phyloP scores from a whole-genome alignment of 1,284 basidiomycete species.

The Gomphus sp. region DNA sequence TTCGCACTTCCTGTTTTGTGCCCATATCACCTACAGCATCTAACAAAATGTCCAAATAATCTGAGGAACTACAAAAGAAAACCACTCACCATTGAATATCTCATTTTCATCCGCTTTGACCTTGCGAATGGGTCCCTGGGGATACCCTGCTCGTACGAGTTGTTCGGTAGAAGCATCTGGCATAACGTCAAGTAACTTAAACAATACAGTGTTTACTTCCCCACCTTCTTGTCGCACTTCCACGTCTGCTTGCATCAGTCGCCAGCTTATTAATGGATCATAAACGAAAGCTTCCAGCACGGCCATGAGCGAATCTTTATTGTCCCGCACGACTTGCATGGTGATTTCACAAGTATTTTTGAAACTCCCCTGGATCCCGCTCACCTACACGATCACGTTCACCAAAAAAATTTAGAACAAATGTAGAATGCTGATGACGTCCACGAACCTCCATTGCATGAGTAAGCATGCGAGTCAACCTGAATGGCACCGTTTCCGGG shows the following conservation, averaged over 20 bases:
- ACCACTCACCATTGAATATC: constrained; percentile 59
- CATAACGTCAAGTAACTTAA: neutral
- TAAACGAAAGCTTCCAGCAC: constrained; percentile 94
- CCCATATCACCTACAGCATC: constrained; percentile 47
- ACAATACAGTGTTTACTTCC: constrained; percentile 5
- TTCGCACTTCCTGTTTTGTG: constrained; percentile 72
- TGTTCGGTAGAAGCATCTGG: constrained; percentile 38
- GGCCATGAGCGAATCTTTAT: constrained; percentile 97
- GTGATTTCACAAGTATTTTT: constrained; percentile 94
- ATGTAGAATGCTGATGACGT: neutral
- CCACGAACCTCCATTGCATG: constrained; percentile 93
- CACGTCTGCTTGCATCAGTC: constrained; percentile 68
- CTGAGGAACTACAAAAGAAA: neutral
- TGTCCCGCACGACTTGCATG: constrained; percentile 93
- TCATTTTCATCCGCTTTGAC: constrained; percentile 75
- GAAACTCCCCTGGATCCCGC: constrained; percentile 97
- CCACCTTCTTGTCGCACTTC: constrained; percentile 54
- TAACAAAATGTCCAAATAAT: constrained; percentile 18
- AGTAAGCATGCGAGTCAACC: constrained; percentile 95
- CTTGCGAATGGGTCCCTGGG: constrained; percentile 63
- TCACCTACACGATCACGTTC: constrained; percentile 45
- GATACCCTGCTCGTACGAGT: constrained; percentile 59
- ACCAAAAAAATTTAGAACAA: constrained; percentile 7
- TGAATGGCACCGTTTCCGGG: constrained; percentile 98
- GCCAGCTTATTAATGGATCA: constrained; percentile 85